Evolutionary conservation across 805 yeast species (phyloP), one percentile per base, ranked within the genome.

Genomic region (Komagataella pseudopastoris): DNA sequence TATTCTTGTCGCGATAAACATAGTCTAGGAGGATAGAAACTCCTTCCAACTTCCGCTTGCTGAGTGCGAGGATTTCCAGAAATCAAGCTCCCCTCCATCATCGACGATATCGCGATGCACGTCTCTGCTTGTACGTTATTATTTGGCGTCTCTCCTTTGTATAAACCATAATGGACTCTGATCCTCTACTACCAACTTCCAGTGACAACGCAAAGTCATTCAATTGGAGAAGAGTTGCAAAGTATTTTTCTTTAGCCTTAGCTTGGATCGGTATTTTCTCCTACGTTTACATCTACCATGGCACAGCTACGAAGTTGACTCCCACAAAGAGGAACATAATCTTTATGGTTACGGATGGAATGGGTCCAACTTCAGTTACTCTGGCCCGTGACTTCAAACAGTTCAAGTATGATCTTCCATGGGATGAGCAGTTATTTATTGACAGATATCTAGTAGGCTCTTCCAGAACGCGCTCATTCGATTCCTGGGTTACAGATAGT

Each of bases 331-430:
- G 79, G 60, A 88, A 88, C 60, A 76, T 89, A 52, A 84, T 88
- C 50, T 87, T 88, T 71, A 81, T 88, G 78, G 96, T 88, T 36
- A 83, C 95, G 3, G 96, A 88, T 65, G 96, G 96, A n/a, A 88
- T 88, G 84, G 96, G 96, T 0, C 96, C 96, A 3, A 84, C 95
- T 0, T 83, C 95, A 2, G 67, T 88, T 53, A 83, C 93, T 2
- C 67, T 88, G 63, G 81, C 96, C 1, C 75, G 96, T 55, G 78
- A 85, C 20, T 89, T 78, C 69, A 75, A 75, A 53, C 95, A 88
- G 62, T 70, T 65, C 59, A 67, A 80, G 51, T 81, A 81, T 54
- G 62, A 64, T 5, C 71, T 86, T 51, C 65, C 76, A 3, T 65
- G 74, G 47, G 76, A 78, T 56, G 84, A 83, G 57, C 65, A 77